Evolutionary conservation across 306 rosid genomes (phyloP), one percentile per base, ranked within the genome.

Genomic region (Amphicarpaea edgeworthii): DNA sequence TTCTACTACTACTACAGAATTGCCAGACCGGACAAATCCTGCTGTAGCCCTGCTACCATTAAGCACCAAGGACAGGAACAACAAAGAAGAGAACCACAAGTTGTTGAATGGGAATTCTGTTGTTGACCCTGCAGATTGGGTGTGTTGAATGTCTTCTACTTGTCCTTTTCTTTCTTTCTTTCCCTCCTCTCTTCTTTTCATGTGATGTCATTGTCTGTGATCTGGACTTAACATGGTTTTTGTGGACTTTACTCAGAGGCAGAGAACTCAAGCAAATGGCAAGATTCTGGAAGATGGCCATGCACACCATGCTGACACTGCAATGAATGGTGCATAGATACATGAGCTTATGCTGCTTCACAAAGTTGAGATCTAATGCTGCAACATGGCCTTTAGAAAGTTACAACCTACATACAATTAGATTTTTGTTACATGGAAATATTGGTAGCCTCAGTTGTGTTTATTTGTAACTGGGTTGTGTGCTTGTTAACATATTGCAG

Each of bases 31-130:
- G 45, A 82, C 87, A 53, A 82, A 12, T 32, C 87, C 88, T 50
- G 77, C 76, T 46, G 85, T 89, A 57, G 69, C 90, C 7, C 16
- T 82, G 78, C 79, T 96, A 42, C 99, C 99, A 55, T 43, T 96
- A 70, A 93, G 88, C 72, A 49, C 80, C n/a, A 96, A 88, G 83
- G 99, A 96, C 82, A 92, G n/a, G n/a, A n/a, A 77, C 80, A 93
- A 79, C 78, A 91, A 93, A 86, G 98, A 93, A 77, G 99, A 96
- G 88, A 88, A 76, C 70, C 96, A 88, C 85, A 96, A 96, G 80
- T 85, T 92, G 40, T 85, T 90, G 88, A 93, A 90, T 79, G 98
- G 98, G 79, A 93, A 86, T 47, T 75, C 89, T 15, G 20, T 28
- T 15, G 88, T 79, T 63, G 98, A 96, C 79, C 91, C 98, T 53